Percentiles rank a stretch among this genome's conserved stretches.
Evolutionary conservation across 2,329 filamentous ascomycete species (phyloP).

Genomic region (Fusarium ambrosium): DNA sequence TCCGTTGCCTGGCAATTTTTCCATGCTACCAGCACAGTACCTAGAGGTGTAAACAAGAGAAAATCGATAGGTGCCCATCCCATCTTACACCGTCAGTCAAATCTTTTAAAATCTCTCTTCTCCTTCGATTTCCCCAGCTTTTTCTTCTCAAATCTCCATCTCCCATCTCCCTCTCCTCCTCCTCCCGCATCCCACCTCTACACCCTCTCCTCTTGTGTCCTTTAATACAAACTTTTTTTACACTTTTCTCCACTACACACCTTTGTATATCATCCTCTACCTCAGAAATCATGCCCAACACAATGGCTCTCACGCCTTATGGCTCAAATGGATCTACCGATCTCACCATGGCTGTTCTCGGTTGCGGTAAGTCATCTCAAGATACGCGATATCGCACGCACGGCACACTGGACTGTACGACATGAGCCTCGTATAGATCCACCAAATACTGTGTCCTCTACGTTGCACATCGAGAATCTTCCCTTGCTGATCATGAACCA

Average conservation of each 20-base stretch:
- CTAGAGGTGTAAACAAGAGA: slow-evolving; percentile 36
- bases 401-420: not conserved
- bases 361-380: slow-evolving; percentile 75
- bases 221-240: slow-evolving; percentile 1
- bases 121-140: slow-evolving; percentile 32
- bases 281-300: slow-evolving; percentile 42
- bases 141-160: slow-evolving; percentile 16
- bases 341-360: slow-evolving; percentile 83
- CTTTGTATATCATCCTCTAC: not conserved
- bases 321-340: slow-evolving; percentile 54
- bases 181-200: slow-evolving; percentile 4
- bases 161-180: slow-evolving; percentile 13
- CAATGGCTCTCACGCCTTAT: slow-evolving; percentile 52
- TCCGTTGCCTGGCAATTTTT: slow-evolving; percentile 40
- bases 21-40: slow-evolving; percentile 9
- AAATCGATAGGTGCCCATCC: slow-evolving; percentile 11
- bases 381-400: slow-evolving; percentile 4
- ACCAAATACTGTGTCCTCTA: slow-evolving; percentile 8
- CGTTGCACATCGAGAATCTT: not conserved
- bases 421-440: not conserved
- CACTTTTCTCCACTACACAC: slow-evolving; percentile 14
- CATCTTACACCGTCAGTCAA: slow-evolving; percentile 28
- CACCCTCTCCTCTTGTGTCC: slow-evolving; percentile 6
- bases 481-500: slow-evolving; percentile 52
- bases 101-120: slow-evolving; percentile 31